Conservation (phyloP, 768 basidiomycete species). For the Boletus edulis region DNA sequence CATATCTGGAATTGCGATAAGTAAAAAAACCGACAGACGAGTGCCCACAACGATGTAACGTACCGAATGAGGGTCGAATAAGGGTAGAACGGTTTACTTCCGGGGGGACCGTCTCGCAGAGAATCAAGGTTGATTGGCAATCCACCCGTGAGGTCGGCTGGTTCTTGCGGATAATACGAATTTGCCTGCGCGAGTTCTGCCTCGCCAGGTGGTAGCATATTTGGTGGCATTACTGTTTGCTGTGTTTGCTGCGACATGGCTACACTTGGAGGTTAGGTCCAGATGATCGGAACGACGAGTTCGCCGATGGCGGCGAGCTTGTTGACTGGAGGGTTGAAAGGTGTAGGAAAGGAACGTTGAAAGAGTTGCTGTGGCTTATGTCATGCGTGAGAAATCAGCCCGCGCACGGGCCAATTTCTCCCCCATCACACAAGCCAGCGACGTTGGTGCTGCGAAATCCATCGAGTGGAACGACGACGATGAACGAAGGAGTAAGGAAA, state of each 20-base stretch:
- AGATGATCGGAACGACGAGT: slow-evolving; percentile 10
- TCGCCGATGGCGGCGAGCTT: slow-evolving; percentile 18
- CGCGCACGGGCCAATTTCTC: slow-evolving; percentile 57
- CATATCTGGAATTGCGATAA: slow-evolving; percentile 54
- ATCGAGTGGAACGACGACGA: slow-evolving; percentile 30
- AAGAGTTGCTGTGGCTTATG: slow-evolving; percentile 56
- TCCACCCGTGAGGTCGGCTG: slow-evolving; percentile 78
- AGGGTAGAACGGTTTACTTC: slow-evolving; percentile 88
- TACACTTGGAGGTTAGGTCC: background rate
- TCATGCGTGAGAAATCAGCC: slow-evolving; percentile 38
- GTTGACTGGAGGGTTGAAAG: slow-evolving; percentile 26
- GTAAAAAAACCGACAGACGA: background rate
- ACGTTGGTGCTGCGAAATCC: slow-evolving; percentile 13
- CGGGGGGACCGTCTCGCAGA: slow-evolving; percentile 81
- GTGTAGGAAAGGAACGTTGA: slow-evolving; percentile 32
- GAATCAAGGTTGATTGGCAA: slow-evolving; percentile 87
- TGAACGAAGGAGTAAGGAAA: slow-evolving; percentile 31
- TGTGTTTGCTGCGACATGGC: slow-evolving; percentile 52
- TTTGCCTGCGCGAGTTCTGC: slow-evolving; percentile 52
- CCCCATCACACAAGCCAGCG: slow-evolving; percentile 24
- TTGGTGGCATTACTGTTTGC: slow-evolving; percentile 57
- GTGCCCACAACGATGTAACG: slow-evolving; percentile 26
- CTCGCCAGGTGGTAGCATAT: slow-evolving; percentile 53
- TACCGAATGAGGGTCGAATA: slow-evolving; percentile 90
- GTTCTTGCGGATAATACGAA: slow-evolving; percentile 72